Evolutionary conservation across 1,139 yeast genomes (phyloP).

Genomic region (Yamadazyma mexicana): DNA sequence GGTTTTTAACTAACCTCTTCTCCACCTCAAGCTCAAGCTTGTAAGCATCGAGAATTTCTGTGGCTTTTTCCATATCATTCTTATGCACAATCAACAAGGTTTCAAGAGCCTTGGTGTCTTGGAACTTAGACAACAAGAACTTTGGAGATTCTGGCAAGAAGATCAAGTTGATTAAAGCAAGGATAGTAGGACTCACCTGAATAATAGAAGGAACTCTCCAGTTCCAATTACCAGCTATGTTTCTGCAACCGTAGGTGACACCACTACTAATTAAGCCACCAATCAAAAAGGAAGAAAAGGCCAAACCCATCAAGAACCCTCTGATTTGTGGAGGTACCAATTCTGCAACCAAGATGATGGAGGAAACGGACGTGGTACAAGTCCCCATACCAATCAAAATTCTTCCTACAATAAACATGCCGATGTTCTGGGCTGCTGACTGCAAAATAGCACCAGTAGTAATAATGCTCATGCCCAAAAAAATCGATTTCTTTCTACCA

Average conservation of each 20-base stretch:
- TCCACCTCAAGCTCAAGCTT: neutral
- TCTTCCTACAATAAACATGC: constrained; percentile 19
- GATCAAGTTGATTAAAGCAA: constrained; percentile 13
- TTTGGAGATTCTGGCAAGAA: constrained; percentile 19
- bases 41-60: constrained; percentile 5
- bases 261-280: constrained; percentile 16
- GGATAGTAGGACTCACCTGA: constrained; percentile 13
- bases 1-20: constrained; percentile 2
- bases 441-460: constrained; percentile 17
- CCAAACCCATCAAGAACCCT: constrained; percentile 15
- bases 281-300: constrained; percentile 13
- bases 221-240: constrained; percentile 16
- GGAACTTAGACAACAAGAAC: constrained; percentile 13
- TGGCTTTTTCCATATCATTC: constrained; percentile 5
- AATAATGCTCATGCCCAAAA: constrained; percentile 11
- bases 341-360: constrained; percentile 18
- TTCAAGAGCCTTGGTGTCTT: constrained; percentile 12
- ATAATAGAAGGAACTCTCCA: constrained; percentile 20
- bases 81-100: constrained; percentile 10
- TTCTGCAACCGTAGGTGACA: constrained; percentile 14
- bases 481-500: constrained; percentile 17
- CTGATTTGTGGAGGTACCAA: constrained; percentile 13
- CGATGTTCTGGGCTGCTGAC: constrained; percentile 17
- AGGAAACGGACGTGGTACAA: constrained; percentile 10
- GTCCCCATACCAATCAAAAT: constrained; percentile 20